Evolutionary conservation across 345 rosid genomes (phyloP).

Genomic region (Alliaria petiolata): DNA sequence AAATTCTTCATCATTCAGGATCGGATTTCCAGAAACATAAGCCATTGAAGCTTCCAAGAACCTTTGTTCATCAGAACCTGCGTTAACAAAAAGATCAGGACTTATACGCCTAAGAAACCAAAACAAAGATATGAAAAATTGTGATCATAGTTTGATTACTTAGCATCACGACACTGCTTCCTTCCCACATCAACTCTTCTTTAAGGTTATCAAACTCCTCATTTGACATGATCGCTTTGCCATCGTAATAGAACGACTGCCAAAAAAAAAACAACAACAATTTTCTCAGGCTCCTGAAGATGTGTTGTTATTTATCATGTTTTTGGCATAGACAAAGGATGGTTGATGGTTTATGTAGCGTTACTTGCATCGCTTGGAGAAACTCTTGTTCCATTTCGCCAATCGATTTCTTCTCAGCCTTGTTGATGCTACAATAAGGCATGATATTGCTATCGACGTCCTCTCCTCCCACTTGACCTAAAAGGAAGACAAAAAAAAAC

Average conservation of each 20-base stretch:
- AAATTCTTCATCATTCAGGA: slow-evolving; percentile 65
- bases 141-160: slow-evolving; percentile 42
- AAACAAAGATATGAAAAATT: neutral
- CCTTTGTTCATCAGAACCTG: slow-evolving; percentile 88
- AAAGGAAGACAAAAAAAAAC: slow-evolving; percentile 4
- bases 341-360: slow-evolving; percentile 7
- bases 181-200: slow-evolving; percentile 99
- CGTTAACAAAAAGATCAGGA: neutral
- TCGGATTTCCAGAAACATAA: slow-evolving; percentile 77
- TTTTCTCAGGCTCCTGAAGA: neutral
- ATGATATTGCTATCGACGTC: slow-evolving; percentile 65
- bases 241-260: slow-evolving; percentile 91
- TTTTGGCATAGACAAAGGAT: neutral
- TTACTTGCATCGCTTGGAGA: slow-evolving; percentile 92
- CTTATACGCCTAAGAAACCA: neutral
- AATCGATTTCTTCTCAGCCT: slow-evolving; percentile 64
- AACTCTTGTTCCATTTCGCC: slow-evolving; percentile 97
- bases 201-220: slow-evolving; percentile 97
- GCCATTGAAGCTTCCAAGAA: slow-evolving; percentile 97
- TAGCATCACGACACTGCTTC: slow-evolving; percentile 99
- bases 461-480: slow-evolving; percentile 62
- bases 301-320: neutral
- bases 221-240: slow-evolving; percentile 91
- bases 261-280: neutral
- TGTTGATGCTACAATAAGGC: slow-evolving; percentile 73